phyloP scores from a whole-genome alignment of 305 asterid genomes.

The Fraxinus paxiana region DNA sequence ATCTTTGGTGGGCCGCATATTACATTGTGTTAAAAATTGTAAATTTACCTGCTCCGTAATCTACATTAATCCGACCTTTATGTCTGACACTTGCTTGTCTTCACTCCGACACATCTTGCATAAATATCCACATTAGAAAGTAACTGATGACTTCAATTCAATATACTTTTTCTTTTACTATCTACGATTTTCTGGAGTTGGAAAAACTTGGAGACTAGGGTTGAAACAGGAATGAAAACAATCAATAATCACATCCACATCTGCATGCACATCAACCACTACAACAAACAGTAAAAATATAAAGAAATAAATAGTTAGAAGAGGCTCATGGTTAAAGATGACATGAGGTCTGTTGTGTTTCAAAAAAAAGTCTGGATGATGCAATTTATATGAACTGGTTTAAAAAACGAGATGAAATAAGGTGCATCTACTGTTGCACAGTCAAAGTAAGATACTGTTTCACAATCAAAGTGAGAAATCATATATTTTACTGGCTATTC shows the following conservation, averaged over 20 bases:
- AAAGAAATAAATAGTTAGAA: slow-evolving; percentile 1
- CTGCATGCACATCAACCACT: not conserved
- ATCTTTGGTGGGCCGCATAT: not conserved
- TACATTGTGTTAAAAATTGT: slow-evolving; percentile 11
- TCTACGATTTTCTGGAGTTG: slow-evolving; percentile 17
- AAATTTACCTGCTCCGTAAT: not conserved
- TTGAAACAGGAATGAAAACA: not conserved
- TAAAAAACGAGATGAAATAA: not conserved
- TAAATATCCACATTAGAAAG: not conserved
- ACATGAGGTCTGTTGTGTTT: not conserved
- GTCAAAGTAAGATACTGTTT: not conserved
- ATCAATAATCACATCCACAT: slow-evolving; percentile 12
- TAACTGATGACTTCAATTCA: slow-evolving; percentile 7
- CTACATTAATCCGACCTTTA: slow-evolving; percentile 5
- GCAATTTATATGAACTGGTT: not conserved
- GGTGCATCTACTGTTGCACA: not conserved
- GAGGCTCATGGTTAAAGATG: slow-evolving; percentile 1
- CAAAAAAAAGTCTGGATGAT: not conserved
- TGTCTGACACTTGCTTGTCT: slow-evolving; percentile 14
- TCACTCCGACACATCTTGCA: not conserved
- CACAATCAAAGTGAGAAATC: not conserved
- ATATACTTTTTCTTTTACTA: slow-evolving; percentile 1
- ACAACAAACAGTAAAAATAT: not conserved
- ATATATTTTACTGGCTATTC: slow-evolving; percentile 12
- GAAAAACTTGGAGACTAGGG: slow-evolving; percentile 11